Evolutionary conservation across 257 asterid genomes (phyloP), one percentile per base, ranked within the genome.

Genomic region (Plantago ovata): DNA sequence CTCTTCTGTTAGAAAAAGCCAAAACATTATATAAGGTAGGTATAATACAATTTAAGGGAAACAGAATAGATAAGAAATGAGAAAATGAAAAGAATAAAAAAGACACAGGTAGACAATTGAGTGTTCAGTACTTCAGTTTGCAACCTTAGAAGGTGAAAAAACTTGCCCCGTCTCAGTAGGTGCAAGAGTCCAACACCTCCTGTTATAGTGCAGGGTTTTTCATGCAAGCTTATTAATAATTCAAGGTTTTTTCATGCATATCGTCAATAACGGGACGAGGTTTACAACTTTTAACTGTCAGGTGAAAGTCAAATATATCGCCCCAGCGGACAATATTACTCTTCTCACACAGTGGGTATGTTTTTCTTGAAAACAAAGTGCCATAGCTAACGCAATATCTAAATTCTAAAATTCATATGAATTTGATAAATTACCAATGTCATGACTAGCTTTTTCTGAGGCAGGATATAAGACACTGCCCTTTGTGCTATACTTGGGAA

Each of bases 401-500:
- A 22, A 53, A 54, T 24, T 11, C 38, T 16, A 22, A 53, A 54
- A 38, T 55, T 1, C 36, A 39, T 36, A 56, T 32, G 28, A 56
- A 53, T 51, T 60, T 22, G 18, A 44, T 24, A 48, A 65, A 84
- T 56, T 58, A 92, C 98, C 94, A 54, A 93, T 86, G 50, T 93
- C 99, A 65, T 62, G 57, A 76, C 96, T 59, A 67, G 99, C 99
- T 81, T 93, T 93, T 50, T 82, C 95, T 67, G 99, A 93, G 73
- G 99, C 97, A 66, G 99, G 99, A 75, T 93, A 93, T 62, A 93
- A 70, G 58, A 86, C 97, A 16, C 82, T 77, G 73, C 92, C 84
- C 61, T 61, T 77, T 66, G 69, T 61, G 43, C 85, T 80, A 61
- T 33, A 41, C 60, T 76, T 72, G 3, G 97, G 97, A 72, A 93